These are phyloP conservation scores for Verticillium isaacii DNA, from an alignment of 2,329 filamentous ascomycete genomes.

Conservation along the genomic window DNA sequence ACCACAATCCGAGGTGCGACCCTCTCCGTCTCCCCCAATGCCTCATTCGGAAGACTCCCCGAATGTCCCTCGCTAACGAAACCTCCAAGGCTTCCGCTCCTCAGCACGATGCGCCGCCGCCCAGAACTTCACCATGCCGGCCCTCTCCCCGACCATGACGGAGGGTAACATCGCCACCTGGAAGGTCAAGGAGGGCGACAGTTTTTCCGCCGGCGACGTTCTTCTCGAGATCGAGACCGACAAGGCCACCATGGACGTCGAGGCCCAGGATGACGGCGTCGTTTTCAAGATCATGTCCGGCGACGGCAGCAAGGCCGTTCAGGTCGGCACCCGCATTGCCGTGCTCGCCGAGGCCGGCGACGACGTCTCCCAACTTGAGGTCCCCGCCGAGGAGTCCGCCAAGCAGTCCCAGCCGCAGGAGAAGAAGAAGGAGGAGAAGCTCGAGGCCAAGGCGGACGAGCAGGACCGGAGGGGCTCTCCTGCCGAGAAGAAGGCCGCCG, in stretches of 20 bases:
- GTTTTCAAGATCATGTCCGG: slow-evolving; percentile 75
- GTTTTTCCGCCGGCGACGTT: slow-evolving; percentile 78
- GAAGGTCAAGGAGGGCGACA: slow-evolving; percentile 84
- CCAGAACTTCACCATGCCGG: slow-evolving; percentile 87
- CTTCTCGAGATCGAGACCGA: slow-evolving; percentile 91
- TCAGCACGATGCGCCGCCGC: slow-evolving; percentile 63
- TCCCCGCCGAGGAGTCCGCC: slow-evolving; percentile 57
- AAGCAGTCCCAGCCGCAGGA: slow-evolving; percentile 10
- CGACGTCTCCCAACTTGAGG: slow-evolving; percentile 67
- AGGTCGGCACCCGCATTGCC: slow-evolving; percentile 77
- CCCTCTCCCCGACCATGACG: slow-evolving; percentile 88
- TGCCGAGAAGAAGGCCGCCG: slow-evolving; percentile 27
- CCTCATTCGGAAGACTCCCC: slow-evolving; percentile 1
- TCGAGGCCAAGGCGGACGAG: slow-evolving; percentile 9
- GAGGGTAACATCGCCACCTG: slow-evolving; percentile 84
- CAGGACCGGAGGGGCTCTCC: slow-evolving; percentile 4
- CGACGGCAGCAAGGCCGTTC: slow-evolving; percentile 70
- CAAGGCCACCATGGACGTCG: slow-evolving; percentile 92
- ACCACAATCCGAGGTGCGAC: slow-evolving; percentile 51
- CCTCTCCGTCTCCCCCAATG: slow-evolving; percentile 6
- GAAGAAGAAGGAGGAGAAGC: slow-evolving; percentile 16
- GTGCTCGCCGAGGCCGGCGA: slow-evolving; percentile 79
- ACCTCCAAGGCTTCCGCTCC: slow-evolving; percentile 55
- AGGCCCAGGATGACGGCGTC: slow-evolving; percentile 84
- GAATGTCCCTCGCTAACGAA: slow-evolving; percentile 6